Conservation (phyloP, 192 early-diverging fungal species). For the Obelidium mucronatum region DNA sequence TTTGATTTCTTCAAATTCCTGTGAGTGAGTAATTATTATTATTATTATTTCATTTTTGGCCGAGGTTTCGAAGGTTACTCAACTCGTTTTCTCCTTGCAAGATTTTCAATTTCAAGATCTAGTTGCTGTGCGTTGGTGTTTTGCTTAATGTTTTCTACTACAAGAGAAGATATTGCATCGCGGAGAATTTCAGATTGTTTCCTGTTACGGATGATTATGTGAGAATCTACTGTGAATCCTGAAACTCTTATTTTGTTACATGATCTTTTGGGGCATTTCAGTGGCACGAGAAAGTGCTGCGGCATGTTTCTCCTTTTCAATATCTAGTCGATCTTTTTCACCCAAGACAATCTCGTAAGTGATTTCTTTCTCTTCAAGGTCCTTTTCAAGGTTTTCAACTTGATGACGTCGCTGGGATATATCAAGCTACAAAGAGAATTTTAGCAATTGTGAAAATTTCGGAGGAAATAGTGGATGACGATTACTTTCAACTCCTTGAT, state of each 20-base stretch:
- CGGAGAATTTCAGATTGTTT: slow-evolving; percentile 66
- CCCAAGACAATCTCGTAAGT: slow-evolving; percentile 57
- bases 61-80: not conserved
- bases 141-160: slow-evolving; percentile 66
- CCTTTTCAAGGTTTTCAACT: slow-evolving; percentile 70
- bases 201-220: slow-evolving; percentile 36
- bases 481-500: slow-evolving; percentile 68
- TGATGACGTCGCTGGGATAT: slow-evolving; percentile 66
- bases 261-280: slow-evolving; percentile 69
- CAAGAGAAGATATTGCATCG: slow-evolving; percentile 62
- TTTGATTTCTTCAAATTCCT: slow-evolving; percentile 63
- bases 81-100: slow-evolving; percentile 57
- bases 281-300: slow-evolving; percentile 56
- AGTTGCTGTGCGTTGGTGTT: slow-evolving; percentile 54
- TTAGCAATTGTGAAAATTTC: not conserved
- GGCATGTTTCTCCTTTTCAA: slow-evolving; percentile 63
- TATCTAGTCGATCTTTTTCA: slow-evolving; percentile 64
- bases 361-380: slow-evolving; percentile 70
- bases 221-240: no score
- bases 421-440: slow-evolving; percentile 51
- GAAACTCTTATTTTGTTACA: no score
- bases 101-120: slow-evolving; percentile 63
- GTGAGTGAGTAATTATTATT: not conserved
- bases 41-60: not conserved
- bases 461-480: not conserved